Base-by-base conservation (phyloP, 257 asterid genomes). In the Catharanthus roseus region DNA sequence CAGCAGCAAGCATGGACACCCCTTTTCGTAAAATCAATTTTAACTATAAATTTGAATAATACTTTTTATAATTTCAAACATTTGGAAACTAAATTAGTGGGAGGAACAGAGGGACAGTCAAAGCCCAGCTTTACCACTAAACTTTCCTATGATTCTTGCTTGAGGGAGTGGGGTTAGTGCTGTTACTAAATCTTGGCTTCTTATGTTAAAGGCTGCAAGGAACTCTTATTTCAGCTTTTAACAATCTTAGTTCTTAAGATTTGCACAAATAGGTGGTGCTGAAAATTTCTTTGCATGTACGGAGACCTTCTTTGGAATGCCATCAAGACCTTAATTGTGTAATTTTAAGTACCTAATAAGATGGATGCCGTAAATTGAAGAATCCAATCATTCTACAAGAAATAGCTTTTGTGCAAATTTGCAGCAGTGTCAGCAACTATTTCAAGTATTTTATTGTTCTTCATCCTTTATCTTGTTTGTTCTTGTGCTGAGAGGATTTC, bases 401-500 rank as follows among this genome's bases (percentile, higher is more conserved):
- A 67, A 33, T 58, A 45, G 26, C 24, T 44, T 39, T 65, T 6
- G 15, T 42, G 11, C 33, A 2, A 39, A 26, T 24, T 66, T 44
- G 4, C n/a, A 15, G 36, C 29, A 8, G 42, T 24, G 70, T 44
- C 44, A 42, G 2, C 23, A 44, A 26, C 47, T 42, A 42, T 42
- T 38, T n/a, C n/a, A n/a, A n/a, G n/a, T n/a, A n/a, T n/a, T 21
- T 21, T 50, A 31, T 58, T 55, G 74, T 60, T 55, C 74, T 78
- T 64, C 51, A 2, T 34, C 47, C 47, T 19, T 12, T 6, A 21
- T 62, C 2, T 45, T 49, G 28, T 42, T 16, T 53, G 10, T 44
- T 26, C 38, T 51, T 51, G 28, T 63, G 67, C 78, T 77, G 76
- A 77, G 71, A 80, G 63, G 41, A 76, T 70, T 69, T 65, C 55